These are phyloP conservation scores for Boechera retrofracta DNA, from an alignment of 345 rosid species.

Conservation along the genomic window DNA sequence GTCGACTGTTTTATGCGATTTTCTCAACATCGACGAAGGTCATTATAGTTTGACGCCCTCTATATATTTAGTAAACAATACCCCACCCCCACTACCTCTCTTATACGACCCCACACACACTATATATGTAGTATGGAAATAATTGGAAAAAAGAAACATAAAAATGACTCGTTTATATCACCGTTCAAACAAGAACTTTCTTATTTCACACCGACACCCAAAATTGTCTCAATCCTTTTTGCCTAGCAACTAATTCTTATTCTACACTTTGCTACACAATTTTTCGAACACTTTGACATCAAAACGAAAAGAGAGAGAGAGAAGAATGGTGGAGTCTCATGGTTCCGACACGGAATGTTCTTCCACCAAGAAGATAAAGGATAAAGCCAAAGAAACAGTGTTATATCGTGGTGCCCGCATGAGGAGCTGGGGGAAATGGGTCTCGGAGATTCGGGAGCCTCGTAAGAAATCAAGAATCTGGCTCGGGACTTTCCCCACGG, in stretches of 20 bases:
- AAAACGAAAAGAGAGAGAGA: background rate
- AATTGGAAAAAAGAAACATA: background rate
- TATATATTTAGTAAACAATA: background rate
- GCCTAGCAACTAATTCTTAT: background rate
- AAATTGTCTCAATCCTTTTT: background rate
- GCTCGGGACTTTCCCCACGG: slow-evolving; percentile 82
- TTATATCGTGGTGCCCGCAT: slow-evolving; percentile 79
- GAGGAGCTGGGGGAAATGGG: slow-evolving; percentile 96
- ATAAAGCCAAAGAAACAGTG: background rate
- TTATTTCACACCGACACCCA: slow-evolving; percentile 11
- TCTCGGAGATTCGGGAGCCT: slow-evolving; percentile 84
- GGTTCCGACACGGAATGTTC: slow-evolving; percentile 14
- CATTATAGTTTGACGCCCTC: too few relatives aligned
- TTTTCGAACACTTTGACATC: background rate
- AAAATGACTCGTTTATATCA: slow-evolving; percentile 10
- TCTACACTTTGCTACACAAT: background rate
- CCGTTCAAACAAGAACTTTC: background rate
- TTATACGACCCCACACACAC: background rate
- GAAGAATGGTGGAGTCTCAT: slow-evolving; percentile 14
- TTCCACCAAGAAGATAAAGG: background rate
- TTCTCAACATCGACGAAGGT: too few relatives aligned
- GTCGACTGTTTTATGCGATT: too few relatives aligned
- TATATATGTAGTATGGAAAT: slow-evolving; percentile 4
- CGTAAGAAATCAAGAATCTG: slow-evolving; percentile 87
- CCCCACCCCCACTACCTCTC: background rate